A percentile compares a stretch with the other conserved stretches of the same genome.
Conservation (phyloP, 352 stramenopile genomes). For the Phytophthora cryptogea region DNA sequence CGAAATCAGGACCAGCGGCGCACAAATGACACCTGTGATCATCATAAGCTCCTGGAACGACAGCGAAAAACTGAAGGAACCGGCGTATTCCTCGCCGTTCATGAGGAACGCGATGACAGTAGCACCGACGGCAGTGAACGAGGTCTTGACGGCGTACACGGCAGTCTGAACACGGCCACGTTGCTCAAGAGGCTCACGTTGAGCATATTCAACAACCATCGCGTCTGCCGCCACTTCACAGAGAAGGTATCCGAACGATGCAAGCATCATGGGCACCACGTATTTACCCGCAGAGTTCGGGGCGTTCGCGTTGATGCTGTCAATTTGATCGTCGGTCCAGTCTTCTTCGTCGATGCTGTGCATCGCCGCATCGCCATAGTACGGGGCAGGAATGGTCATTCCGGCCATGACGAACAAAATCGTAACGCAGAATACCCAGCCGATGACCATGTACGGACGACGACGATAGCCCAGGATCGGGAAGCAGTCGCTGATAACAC, state of each 20-base stretch:
- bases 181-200: slow-evolving; percentile 54
- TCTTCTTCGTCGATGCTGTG: slow-evolving; percentile 37
- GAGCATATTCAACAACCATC: slow-evolving; percentile 58
- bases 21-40: slow-evolving; percentile 36
- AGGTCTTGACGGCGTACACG: slow-evolving; percentile 50
- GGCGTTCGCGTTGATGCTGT: slow-evolving; percentile 39
- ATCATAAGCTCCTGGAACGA: slow-evolving; percentile 50
- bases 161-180: slow-evolving; percentile 51
- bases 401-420: slow-evolving; percentile 49
- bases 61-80: slow-evolving; percentile 46
- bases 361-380: slow-evolving; percentile 44
- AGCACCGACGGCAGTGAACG: slow-evolving; percentile 43
- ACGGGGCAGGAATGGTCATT: slow-evolving; percentile 37
- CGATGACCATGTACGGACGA: slow-evolving; percentile 57
- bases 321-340: slow-evolving; percentile 38
- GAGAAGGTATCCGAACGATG: slow-evolving; percentile 56
- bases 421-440: slow-evolving; percentile 46
- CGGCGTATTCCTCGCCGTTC: slow-evolving; percentile 53
- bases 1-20: slow-evolving; percentile 39
- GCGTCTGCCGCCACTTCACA: slow-evolving; percentile 59
- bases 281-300: slow-evolving; percentile 43
- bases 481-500: slow-evolving; percentile 55
- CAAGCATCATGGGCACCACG: slow-evolving; percentile 63
- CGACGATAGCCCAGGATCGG: slow-evolving; percentile 57
- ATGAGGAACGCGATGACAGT: slow-evolving; percentile 50